Evolutionary conservation across 805 yeast genomes (phyloP).

Genomic region (Candida bentonensis): DNA sequence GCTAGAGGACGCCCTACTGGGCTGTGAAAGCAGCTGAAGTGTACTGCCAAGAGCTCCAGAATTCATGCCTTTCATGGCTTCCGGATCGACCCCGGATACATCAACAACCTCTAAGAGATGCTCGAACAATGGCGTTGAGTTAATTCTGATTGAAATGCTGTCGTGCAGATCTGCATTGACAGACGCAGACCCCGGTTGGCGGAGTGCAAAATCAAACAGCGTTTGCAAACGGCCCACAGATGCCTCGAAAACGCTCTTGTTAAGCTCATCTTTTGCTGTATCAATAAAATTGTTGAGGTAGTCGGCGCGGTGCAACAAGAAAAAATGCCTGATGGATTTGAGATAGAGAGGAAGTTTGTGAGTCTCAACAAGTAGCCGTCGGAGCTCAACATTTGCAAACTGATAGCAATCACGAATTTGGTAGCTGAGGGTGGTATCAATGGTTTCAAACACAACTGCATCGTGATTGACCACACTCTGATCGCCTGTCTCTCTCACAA

Average conservation of each 20-base stretch:
- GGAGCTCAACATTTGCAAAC: conserved; percentile 50
- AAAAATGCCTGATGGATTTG: conserved; percentile 38
- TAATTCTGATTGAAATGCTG: conserved; percentile 20
- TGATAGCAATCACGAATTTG: conserved; percentile 47
- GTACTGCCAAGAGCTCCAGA: neutral
- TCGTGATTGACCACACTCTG: conserved; percentile 21
- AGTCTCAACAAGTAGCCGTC: conserved; percentile 46
- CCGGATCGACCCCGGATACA: conserved; percentile 21
- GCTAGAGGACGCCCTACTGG: neutral
- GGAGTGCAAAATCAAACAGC: conserved; percentile 23
- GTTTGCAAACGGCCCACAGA: conserved; percentile 22
- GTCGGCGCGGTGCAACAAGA: conserved; percentile 39
- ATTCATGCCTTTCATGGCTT: conserved; percentile 5
- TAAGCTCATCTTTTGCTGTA: conserved; percentile 37
- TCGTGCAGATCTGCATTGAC: conserved; percentile 23
- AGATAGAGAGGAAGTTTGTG: conserved; percentile 39
- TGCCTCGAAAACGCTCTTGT: conserved; percentile 22
- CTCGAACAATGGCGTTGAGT: conserved; percentile 20
- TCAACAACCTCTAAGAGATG: conserved; percentile 22
- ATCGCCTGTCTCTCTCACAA: conserved; percentile 49
- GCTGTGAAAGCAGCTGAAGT: neutral
- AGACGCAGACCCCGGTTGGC: conserved; percentile 27
- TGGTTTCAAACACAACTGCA: conserved; percentile 18
- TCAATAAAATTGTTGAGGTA: conserved; percentile 40
- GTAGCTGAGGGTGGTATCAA: conserved; percentile 34